Base-by-base conservation (phyloP, 2,329 filamentous ascomycete genomes). In the Didymella lethalis region DNA sequence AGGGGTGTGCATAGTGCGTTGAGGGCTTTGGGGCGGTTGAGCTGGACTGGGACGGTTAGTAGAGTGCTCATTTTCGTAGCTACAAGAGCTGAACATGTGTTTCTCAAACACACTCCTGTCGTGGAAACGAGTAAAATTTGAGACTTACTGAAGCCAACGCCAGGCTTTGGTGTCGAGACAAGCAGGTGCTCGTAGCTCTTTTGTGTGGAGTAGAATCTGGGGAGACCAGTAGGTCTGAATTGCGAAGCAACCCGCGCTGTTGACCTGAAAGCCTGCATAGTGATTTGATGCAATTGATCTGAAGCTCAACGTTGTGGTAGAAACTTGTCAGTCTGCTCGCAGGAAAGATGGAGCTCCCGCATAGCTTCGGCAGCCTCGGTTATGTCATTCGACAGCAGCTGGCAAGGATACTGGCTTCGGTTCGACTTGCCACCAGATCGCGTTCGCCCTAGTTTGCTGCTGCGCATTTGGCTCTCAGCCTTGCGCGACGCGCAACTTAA, bases 1-100 rank as follows among this genome's bases (percentile, higher is more conserved):
- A 99, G 88, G 10, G 94, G 92, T 7, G 91, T 95, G 80, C 86
- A 94, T 64, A 99, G 87, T 45, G 95, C 95, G 78, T 99, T 99
- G 73, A 97, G 88, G 44, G 94, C 93, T 84, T 96, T 97, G 63
- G 95, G 95, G 44, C 95, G 90, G 84, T 96, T 92, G 65, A 99
- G 83, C 14, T 93, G 95, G 73, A 98, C 94, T 97, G 68, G 44
- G 41, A 38, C 11, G 32, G 49, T 68, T 53, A 71, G 65, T 36
- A 11, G 25, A 16, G 38, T 18, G 8, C 20, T 16, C n/a, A 20
- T 16, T 3, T 14, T 23, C 2, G 20, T 20, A 36, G 31, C 23
- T n/a, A 26, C 25, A 10, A 2, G 23, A 5, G 11, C n/a, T 44
- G 8, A 18, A 16, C 4, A 41, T 11, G 38, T 14, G 4, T 25